A percentile compares a stretch with the other conserved stretches of the same genome.
phyloP scores from a whole-genome alignment of 1,139 yeast species.

The Meyerozyma elateridarum region DNA sequence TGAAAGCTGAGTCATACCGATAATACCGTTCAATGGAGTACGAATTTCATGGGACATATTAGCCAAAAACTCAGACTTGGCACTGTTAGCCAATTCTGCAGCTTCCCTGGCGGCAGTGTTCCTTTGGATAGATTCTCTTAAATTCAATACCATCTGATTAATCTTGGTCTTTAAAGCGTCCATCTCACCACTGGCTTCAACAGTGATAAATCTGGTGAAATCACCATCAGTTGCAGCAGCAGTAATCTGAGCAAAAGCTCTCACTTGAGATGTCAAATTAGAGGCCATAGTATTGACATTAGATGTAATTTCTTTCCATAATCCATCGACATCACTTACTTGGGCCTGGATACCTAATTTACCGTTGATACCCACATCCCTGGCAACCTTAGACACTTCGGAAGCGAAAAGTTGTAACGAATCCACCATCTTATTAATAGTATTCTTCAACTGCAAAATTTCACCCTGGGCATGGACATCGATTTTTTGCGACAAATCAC shows the following conservation, averaged over 20 bases:
- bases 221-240: slow-evolving; percentile 95
- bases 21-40: slow-evolving; percentile 89
- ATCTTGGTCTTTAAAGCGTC: slow-evolving; percentile 87
- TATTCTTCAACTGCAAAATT: slow-evolving; percentile 68
- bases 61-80: slow-evolving; percentile 88
- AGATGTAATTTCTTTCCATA: slow-evolving; percentile 91
- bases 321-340: slow-evolving; percentile 84
- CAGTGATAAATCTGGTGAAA: slow-evolving; percentile 83
- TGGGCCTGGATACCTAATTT: slow-evolving; percentile 89
- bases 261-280: slow-evolving; percentile 82
- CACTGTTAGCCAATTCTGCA: slow-evolving; percentile 83
- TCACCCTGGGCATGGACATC: slow-evolving; percentile 91
- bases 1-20: slow-evolving; percentile 88
- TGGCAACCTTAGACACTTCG: slow-evolving; percentile 85
- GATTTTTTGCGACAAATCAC: slow-evolving; percentile 82
- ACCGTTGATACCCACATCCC: slow-evolving; percentile 92
- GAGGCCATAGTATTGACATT: slow-evolving; percentile 93
- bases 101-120: slow-evolving; percentile 93
- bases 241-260: slow-evolving; percentile 90
- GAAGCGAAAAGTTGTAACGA: slow-evolving; percentile 81
- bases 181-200: slow-evolving; percentile 91
- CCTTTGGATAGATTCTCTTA: slow-evolving; percentile 84
- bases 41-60: slow-evolving; percentile 90
- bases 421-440: slow-evolving; percentile 89
- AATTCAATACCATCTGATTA: slow-evolving; percentile 84